These are phyloP conservation scores for Gracilaria domingensis DNA, from an alignment of 23 red algal genomes.

Conservation along the genomic window DNA sequence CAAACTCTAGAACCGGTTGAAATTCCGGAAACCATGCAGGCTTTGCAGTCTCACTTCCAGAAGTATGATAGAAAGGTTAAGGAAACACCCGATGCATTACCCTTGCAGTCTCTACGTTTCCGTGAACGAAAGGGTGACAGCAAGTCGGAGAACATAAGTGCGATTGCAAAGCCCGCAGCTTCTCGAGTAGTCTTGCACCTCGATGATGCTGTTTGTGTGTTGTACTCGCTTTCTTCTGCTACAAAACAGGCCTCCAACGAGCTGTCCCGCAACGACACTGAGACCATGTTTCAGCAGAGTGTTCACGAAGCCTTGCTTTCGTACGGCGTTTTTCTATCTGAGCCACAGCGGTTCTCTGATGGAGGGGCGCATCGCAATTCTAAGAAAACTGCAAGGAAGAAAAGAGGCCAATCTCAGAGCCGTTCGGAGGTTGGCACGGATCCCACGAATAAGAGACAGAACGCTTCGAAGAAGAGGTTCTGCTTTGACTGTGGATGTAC, in stretches of 20 bases:
- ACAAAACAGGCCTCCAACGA: neutral
- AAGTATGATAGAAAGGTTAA: neutral
- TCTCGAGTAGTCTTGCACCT: neutral
- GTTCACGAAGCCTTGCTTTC: neutral
- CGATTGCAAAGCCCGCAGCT: neutral
- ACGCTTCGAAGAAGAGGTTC: too few species aligned
- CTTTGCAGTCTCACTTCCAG: neutral
- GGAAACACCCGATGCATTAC: neutral
- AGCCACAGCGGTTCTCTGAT: too few species aligned
- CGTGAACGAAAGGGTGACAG: neutral
- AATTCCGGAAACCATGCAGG: neutral
- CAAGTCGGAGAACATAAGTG: neutral
- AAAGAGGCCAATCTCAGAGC: too few species aligned
- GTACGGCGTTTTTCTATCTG: neutral
- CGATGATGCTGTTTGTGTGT: constrained; percentile 30
- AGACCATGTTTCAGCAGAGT: constrained; percentile 5
- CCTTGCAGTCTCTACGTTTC: neutral
- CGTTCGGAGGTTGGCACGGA: too few species aligned
- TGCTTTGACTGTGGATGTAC: too few species aligned
- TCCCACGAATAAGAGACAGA: too few species aligned
- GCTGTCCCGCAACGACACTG: constrained; percentile 8
- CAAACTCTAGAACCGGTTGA: neutral
- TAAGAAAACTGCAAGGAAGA: too few species aligned
- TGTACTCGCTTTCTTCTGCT: neutral
- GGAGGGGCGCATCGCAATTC: too few species aligned